Percentiles rank a stretch among this genome's conserved stretches.
These are phyloP conservation scores for Forsythia viridissima DNA, from an alignment of 257 asterid species.

Conservation along the genomic window DNA sequence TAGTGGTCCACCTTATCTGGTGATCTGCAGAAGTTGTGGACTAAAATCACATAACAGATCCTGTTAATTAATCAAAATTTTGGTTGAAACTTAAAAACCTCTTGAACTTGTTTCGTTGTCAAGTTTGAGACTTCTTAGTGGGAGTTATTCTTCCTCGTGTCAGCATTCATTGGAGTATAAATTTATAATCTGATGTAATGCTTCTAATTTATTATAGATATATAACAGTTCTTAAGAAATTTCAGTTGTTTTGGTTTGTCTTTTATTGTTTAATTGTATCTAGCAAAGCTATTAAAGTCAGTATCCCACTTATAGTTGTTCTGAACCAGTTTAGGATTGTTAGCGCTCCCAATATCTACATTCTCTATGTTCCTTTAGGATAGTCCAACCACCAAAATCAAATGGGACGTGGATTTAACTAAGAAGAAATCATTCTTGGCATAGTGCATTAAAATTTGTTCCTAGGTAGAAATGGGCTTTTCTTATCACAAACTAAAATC, in stretches of 20 bases:
- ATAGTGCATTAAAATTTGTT: background rate
- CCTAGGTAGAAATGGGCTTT: background rate
- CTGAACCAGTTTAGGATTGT: no score
- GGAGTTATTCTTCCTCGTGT: background rate
- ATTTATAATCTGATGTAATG: background rate
- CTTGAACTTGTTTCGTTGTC: background rate
- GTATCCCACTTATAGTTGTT: no score
- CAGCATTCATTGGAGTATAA: background rate
- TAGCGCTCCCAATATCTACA: no score
- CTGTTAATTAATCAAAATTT: background rate
- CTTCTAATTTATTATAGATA: background rate
- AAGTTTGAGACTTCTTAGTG: background rate
- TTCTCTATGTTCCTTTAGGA: background rate
- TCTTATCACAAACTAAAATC: background rate
- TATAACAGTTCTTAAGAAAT: background rate
- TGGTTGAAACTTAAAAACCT: background rate
- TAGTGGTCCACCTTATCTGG: background rate
- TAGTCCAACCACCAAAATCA: background rate
- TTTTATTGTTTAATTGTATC: no score
- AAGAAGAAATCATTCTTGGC: background rate
- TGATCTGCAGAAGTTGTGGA: background rate
- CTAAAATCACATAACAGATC: background rate
- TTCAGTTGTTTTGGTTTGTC: background rate
- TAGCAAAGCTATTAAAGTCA: no score
- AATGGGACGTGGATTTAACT: background rate